These are phyloP conservation scores for Komagataella ulmi DNA, from an alignment of 805 yeast species.

Conservation along the genomic window DNA sequence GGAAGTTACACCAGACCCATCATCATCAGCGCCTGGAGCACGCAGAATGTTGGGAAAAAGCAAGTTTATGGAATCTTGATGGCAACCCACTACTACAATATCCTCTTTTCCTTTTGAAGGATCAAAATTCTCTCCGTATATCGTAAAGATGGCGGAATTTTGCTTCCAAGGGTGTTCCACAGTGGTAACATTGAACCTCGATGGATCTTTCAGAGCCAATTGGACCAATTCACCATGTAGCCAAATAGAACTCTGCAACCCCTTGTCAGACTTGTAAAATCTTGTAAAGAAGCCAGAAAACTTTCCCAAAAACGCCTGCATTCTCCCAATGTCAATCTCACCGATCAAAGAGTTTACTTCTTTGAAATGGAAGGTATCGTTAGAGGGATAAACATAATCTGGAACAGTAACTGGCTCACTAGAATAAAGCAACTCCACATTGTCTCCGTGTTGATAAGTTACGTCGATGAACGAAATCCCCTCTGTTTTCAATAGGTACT, in stretches of 20 bases:
- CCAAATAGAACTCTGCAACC: conserved; percentile 63
- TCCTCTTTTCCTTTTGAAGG: conserved; percentile 23
- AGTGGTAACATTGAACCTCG: conserved; percentile 25
- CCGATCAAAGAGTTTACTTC: conserved; percentile 26
- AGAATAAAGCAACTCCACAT: neutral
- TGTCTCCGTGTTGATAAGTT: conserved; percentile 24
- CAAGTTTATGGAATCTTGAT: conserved; percentile 74
- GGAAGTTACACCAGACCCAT: conserved; percentile 81
- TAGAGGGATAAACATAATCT: conserved; percentile 40
- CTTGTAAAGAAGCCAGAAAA: conserved; percentile 66
- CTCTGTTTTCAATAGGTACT: conserved; percentile 20
- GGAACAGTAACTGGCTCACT: conserved; percentile 8
- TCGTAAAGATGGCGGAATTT: conserved; percentile 54
- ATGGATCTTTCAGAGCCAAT: conserved; percentile 12
- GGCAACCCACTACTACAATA: conserved; percentile 72
- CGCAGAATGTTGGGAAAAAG: conserved; percentile 51
- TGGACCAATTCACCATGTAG: conserved; percentile 31
- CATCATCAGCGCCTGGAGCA: conserved; percentile 95
- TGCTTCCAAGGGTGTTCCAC: conserved; percentile 72
- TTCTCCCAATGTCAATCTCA: conserved; percentile 29
- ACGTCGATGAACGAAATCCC: conserved; percentile 54
- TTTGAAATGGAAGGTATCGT: conserved; percentile 18
- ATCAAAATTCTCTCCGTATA: conserved; percentile 32
- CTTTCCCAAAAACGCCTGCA: conserved; percentile 40
- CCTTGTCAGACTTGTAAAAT: conserved; percentile 62